Evolutionary conservation across 768 basidiomycete species (phyloP).

Genomic region (Mrakia blollopis): DNA sequence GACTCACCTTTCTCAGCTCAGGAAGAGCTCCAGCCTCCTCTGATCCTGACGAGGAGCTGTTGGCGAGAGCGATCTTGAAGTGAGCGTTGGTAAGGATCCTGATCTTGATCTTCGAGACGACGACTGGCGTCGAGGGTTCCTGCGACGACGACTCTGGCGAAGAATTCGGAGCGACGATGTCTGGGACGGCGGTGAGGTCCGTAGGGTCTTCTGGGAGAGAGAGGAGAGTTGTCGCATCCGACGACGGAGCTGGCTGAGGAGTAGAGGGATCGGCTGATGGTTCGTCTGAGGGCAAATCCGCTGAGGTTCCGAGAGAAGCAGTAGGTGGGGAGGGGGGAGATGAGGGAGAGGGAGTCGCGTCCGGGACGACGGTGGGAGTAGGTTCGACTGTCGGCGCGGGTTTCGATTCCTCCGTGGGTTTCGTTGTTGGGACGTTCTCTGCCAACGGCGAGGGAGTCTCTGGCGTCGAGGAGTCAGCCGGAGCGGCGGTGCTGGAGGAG

Average conservation of each 20-base stretch:
- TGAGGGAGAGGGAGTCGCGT: not conserved
- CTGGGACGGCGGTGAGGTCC: slow-evolving; percentile 13
- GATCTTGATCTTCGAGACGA: slow-evolving; percentile 33
- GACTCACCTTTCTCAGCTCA: slow-evolving; percentile 49
- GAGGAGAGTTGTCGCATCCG: not conserved
- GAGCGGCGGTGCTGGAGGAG: not conserved
- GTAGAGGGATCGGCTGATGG: not conserved
- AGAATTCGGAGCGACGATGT: not conserved
- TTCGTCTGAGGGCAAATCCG: not conserved
- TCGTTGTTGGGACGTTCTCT: too few species aligned
- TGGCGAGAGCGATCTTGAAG: slow-evolving; percentile 76
- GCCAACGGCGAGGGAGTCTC: too few species aligned
- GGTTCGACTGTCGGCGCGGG: not conserved
- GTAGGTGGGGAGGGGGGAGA: not conserved
- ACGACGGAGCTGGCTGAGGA: not conserved
- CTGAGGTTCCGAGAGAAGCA: not conserved
- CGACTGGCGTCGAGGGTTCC: not conserved
- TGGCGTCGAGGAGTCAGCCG: slow-evolving; percentile 1
- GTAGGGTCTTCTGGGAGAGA: not conserved
- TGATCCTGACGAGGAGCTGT: slow-evolving; percentile 84
- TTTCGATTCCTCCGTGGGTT: not conserved
- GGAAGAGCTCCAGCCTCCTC: slow-evolving; percentile 49
- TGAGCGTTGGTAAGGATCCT: slow-evolving; percentile 58
- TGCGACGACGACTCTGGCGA: not conserved
- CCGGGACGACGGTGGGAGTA: not conserved